A percentile compares a stretch with the other conserved stretches of the same genome.
Conservation (phyloP, 495 filamentous ascomycete genomes). For the Xylaria acuta region DNA sequence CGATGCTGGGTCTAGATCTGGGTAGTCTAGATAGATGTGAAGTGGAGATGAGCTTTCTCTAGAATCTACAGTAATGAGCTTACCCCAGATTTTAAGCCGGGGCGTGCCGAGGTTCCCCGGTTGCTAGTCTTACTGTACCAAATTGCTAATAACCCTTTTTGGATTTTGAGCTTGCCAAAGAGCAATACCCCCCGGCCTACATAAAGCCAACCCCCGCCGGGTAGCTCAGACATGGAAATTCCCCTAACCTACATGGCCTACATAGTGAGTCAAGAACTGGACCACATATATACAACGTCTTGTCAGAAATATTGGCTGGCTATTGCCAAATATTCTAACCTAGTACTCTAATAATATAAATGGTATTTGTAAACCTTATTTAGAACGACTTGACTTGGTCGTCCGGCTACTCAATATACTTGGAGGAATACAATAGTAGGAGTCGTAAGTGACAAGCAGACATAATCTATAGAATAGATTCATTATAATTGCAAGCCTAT, state of each 20-base stretch:
- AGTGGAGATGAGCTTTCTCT: conserved; percentile 2
- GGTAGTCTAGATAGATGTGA: not conserved
- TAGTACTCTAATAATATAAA: too few species aligned
- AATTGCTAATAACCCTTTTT: not conserved
- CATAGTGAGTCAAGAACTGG: too few species aligned
- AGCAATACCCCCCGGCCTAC: not conserved
- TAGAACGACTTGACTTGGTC: too few species aligned
- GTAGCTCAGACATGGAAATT: too few species aligned
- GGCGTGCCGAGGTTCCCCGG: conserved; percentile 22
- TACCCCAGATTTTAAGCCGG: conserved; percentile 16
- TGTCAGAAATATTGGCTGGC: too few species aligned
- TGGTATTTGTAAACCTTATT: too few species aligned
- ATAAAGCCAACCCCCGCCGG: not conserved
- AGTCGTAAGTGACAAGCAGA: not conserved
- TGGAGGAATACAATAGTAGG: not conserved
- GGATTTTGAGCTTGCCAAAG: not conserved
- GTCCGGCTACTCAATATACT: too few species aligned
- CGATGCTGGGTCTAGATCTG: not conserved
- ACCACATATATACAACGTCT: too few species aligned
- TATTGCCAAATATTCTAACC: too few species aligned
- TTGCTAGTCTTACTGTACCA: conserved; percentile 3
- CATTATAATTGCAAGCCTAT: not conserved
- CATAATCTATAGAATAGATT: not conserved
- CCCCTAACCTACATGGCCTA: too few species aligned
- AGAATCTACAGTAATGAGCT: not conserved